Evolutionary conservation across 805 yeast species (phyloP).

Genomic region (Candida glaebosa): DNA sequence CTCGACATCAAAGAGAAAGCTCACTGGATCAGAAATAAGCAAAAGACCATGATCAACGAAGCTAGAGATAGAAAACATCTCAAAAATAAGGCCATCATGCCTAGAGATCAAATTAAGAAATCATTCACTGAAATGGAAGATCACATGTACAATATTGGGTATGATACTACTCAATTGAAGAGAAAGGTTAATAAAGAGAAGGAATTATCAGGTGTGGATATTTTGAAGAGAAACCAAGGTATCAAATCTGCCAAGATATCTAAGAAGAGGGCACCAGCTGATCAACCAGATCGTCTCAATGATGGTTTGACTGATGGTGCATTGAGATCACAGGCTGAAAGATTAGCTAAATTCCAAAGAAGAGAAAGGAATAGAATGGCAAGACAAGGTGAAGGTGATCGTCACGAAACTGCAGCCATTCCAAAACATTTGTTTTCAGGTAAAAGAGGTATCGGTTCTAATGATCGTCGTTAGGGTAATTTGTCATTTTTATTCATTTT

Average conservation of each 20-base stretch:
- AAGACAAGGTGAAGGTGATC: conserved; percentile 93
- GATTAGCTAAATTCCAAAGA: conserved; percentile 85
- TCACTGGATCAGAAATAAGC: conserved; percentile 91
- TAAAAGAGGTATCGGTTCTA: conserved; percentile 93
- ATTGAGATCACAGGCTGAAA: conserved; percentile 77
- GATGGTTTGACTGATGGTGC: conserved; percentile 86
- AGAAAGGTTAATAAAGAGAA: conserved; percentile 43
- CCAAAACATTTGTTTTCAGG: conserved; percentile 96
- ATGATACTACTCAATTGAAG: conserved; percentile 67
- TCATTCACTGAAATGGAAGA: conserved; percentile 76
- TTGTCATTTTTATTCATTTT: conserved; percentile 4
- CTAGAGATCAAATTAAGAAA: conserved; percentile 82
- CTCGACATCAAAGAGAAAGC: conserved; percentile 83
- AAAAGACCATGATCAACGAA: conserved; percentile 87
- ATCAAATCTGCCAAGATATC: conserved; percentile 37
- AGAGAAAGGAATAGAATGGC: conserved; percentile 91
- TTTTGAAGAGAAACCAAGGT: conserved; percentile 57
- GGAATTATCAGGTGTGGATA: conserved; percentile 71
- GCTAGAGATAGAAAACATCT: conserved; percentile 83
- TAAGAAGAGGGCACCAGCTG: conserved; percentile 45
- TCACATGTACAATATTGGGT: conserved; percentile 87
- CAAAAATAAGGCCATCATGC: conserved; percentile 84
- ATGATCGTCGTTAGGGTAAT: conserved; percentile 69
- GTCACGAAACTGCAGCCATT: conserved; percentile 77
- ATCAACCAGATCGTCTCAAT: conserved; percentile 75